A percentile compares a stretch with the other conserved stretches of the same genome.
These are phyloP conservation scores for Chaetomium sp. DNA, from an alignment of 2,329 filamentous ascomycete species.

Conservation along the genomic window DNA sequence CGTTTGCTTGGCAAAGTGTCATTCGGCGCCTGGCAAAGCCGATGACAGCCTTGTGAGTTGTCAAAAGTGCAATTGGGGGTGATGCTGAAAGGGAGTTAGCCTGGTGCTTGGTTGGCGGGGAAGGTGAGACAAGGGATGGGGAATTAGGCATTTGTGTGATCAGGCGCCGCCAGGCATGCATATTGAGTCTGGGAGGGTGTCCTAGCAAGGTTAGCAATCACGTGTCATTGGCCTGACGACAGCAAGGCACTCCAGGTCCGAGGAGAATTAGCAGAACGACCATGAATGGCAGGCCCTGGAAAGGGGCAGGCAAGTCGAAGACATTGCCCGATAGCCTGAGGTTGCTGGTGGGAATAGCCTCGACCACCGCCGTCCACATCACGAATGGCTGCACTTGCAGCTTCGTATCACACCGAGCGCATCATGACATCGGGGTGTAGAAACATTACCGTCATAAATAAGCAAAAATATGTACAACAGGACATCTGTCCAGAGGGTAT, in stretches of 20 bases:
- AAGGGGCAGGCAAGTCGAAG: not conserved
- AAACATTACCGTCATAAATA: conserved; percentile 28
- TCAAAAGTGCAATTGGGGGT: not conserved
- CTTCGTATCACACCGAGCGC: not conserved
- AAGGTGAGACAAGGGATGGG: not conserved
- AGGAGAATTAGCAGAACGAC: not conserved
- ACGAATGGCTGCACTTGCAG: conserved; percentile 7
- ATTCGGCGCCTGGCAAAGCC: no score
- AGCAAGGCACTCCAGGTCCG: not conserved
- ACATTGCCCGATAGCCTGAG: not conserved
- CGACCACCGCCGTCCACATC: not conserved
- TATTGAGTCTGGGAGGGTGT: not conserved
- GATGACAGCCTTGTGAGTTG: no score
- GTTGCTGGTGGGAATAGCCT: conserved; percentile 12
- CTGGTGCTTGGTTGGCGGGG: no score
- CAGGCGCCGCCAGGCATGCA: not conserved
- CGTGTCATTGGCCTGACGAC: not conserved
- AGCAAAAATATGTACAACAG: conserved; percentile 31
- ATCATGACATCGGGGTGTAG: conserved; percentile 2
- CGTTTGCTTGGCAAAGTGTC: no score
- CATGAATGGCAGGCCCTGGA: not conserved
- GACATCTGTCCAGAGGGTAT: conserved; percentile 35
- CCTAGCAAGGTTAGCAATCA: not conserved
- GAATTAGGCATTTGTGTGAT: not conserved
- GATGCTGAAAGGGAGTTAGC: no score